Evolutionary conservation across 768 basidiomycete species (phyloP).

Genomic region (Lactarius sp.): DNA sequence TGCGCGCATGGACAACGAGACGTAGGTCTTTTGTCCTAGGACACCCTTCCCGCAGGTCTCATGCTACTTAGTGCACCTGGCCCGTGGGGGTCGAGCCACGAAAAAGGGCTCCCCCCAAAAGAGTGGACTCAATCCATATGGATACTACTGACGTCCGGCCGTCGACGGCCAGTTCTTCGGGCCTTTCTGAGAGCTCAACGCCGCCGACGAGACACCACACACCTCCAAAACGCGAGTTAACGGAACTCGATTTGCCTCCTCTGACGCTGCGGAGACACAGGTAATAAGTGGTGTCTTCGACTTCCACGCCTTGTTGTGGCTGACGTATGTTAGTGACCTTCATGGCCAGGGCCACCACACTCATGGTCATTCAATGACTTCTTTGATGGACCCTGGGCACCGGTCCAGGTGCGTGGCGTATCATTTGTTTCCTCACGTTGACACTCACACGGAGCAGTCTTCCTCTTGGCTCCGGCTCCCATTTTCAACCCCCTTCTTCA

Average conservation of each 20-base stretch:
- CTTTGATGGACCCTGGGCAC: slow-evolving; percentile 26
- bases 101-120: slow-evolving; percentile 56
- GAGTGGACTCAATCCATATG: slow-evolving; percentile 31
- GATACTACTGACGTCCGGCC: slow-evolving; percentile 54
- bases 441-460: slow-evolving; percentile 19
- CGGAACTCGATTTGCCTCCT: slow-evolving; percentile 37
- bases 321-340: slow-evolving; percentile 27
- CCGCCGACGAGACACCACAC: slow-evolving; percentile 65
- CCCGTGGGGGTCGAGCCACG: slow-evolving; percentile 71
- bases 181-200: slow-evolving; percentile 64
- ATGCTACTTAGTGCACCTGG: slow-evolving; percentile 63
- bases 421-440: not conserved
- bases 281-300: slow-evolving; percentile 29
- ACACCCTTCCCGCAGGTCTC: not conserved
- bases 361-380: slow-evolving; percentile 21
- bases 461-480: slow-evolving; percentile 38
- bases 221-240: slow-evolving; percentile 50
- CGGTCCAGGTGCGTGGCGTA: slow-evolving; percentile 24
- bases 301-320: slow-evolving; percentile 1
- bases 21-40: slow-evolving; percentile 39
- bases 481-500: slow-evolving; percentile 44
- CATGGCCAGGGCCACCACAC: slow-evolving; percentile 26
- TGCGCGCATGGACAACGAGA: slow-evolving; percentile 84
- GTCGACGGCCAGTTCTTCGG: slow-evolving; percentile 73
- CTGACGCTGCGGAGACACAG: slow-evolving; percentile 40